Evolutionary conservation across 2,329 filamentous ascomycete species (phyloP).

Genomic region (Ophiostoma tasmaniense): DNA sequence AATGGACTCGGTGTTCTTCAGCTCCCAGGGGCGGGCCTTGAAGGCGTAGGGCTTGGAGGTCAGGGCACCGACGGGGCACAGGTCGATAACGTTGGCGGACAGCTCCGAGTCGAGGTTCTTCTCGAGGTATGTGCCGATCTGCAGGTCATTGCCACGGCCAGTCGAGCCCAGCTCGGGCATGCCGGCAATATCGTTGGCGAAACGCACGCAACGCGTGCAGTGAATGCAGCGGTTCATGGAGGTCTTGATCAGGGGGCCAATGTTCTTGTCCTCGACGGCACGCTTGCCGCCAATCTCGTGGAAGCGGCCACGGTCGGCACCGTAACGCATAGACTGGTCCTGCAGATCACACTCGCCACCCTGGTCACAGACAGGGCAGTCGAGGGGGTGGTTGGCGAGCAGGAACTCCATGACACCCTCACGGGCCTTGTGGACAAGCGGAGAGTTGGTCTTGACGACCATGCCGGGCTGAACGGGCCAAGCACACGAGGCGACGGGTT

Average conservation of each 20-base stretch:
- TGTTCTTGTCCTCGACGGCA: slow-evolving; percentile 98
- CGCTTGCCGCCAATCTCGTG: slow-evolving; percentile 94
- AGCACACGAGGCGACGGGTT: slow-evolving; percentile 95
- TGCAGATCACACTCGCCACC: slow-evolving; percentile 98
- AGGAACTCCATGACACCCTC: slow-evolving; percentile 99
- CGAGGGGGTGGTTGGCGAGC: slow-evolving; percentile 88
- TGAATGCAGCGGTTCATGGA: slow-evolving; percentile 99
- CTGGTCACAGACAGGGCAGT: slow-evolving; percentile 97
- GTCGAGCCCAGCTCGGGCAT: slow-evolving; percentile 91
- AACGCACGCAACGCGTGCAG: slow-evolving; percentile 95
- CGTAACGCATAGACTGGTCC: slow-evolving; percentile 99
- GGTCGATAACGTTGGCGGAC: slow-evolving; percentile 94
- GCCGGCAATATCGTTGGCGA: slow-evolving; percentile 94
- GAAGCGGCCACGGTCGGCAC: slow-evolving; percentile 89
- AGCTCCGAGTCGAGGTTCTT: slow-evolving; percentile 88
- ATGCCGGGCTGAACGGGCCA: slow-evolving; percentile 98
- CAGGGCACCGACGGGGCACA: slow-evolving; percentile 93
- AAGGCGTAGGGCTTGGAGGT: slow-evolving; percentile 98
- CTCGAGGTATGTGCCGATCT: slow-evolving; percentile 97
- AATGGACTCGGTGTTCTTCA: slow-evolving; percentile 92
- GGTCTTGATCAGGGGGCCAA: slow-evolving; percentile 95
- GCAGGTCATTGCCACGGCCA: slow-evolving; percentile 91
- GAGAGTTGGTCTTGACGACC: slow-evolving; percentile 98
- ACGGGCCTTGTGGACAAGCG: slow-evolving; percentile 90
- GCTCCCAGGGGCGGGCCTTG: slow-evolving; percentile 91